Conservation (phyloP, 306 rosid genomes). For the Trifolium dubium region DNA sequence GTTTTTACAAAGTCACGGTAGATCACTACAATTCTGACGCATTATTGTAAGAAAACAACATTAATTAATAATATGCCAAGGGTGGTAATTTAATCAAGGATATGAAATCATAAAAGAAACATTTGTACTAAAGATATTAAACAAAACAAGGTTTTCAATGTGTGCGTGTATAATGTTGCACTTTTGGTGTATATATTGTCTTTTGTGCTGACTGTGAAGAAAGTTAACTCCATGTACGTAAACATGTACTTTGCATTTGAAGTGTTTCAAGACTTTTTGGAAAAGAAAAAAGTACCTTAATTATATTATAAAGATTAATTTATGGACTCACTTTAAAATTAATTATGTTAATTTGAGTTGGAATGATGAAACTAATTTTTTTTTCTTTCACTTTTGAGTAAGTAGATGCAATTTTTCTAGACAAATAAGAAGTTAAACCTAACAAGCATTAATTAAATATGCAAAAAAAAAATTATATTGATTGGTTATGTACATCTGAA, state of each 20-base stretch:
- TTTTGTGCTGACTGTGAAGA: neutral
- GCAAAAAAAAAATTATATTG: too few species aligned
- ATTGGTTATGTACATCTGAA: too few species aligned
- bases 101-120: neutral
- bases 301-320: neutral
- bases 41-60: neutral
- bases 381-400: too few species aligned
- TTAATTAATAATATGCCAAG: neutral
- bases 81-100: neutral
- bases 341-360: too few species aligned
- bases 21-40: too few species aligned
- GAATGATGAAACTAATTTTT: too few species aligned
- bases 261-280: neutral
- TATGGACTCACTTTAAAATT: too few species aligned
- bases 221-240: constrained; percentile 4
- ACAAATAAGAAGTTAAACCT: too few species aligned
- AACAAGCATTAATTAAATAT: too few species aligned
- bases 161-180: constrained; percentile 13
- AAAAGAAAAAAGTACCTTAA: neutral
- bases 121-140: neutral
- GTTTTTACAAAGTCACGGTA: too few species aligned
- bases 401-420: too few species aligned
- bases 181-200: constrained; percentile 1
- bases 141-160: neutral
- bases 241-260: constrained; percentile 3